Conservation (phyloP, 2,329 filamentous ascomycete genomes). For the Botrytis porri region DNA sequence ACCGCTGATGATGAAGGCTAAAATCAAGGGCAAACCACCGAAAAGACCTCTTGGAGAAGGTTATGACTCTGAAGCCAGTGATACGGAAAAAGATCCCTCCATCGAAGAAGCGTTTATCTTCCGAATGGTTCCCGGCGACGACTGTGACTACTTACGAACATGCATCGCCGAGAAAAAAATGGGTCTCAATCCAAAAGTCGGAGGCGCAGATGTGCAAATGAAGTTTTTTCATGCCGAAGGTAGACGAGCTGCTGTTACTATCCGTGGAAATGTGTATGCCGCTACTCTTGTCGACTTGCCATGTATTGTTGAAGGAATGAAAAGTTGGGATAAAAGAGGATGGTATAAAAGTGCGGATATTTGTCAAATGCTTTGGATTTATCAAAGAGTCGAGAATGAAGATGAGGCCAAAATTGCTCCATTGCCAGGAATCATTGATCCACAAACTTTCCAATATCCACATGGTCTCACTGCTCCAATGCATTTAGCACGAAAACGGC, state of each 20-base stretch:
- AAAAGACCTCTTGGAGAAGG: conserved; percentile 76
- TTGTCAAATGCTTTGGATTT: conserved; percentile 70
- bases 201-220: conserved; percentile 74
- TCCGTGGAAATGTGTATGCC: conserved; percentile 60
- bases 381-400: conserved; percentile 55
- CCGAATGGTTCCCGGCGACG: conserved; percentile 80
- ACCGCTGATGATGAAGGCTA: conserved; percentile 50
- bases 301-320: conserved; percentile 69
- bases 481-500: conserved; percentile 54
- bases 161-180: conserved; percentile 76
- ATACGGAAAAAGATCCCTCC: conserved; percentile 80
- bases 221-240: conserved; percentile 71
- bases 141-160: conserved; percentile 78
- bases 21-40: conserved; percentile 65
- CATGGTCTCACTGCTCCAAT: conserved; percentile 60
- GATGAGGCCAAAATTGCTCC: conserved; percentile 44
- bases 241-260: conserved; percentile 57
- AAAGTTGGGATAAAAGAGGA: conserved; percentile 69
- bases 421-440: conserved; percentile 35
- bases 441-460: conserved; percentile 41
- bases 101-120: conserved; percentile 89
- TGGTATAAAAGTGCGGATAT: conserved; percentile 74
- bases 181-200: conserved; percentile 58
- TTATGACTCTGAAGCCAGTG: conserved; percentile 94
- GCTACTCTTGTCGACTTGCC: conserved; percentile 67